Percentiles rank a stretch among this genome's conserved stretches.
Evolutionary conservation across 1,284 basidiomycete species (phyloP).

Genomic region (Abortiporus biennis): DNA sequence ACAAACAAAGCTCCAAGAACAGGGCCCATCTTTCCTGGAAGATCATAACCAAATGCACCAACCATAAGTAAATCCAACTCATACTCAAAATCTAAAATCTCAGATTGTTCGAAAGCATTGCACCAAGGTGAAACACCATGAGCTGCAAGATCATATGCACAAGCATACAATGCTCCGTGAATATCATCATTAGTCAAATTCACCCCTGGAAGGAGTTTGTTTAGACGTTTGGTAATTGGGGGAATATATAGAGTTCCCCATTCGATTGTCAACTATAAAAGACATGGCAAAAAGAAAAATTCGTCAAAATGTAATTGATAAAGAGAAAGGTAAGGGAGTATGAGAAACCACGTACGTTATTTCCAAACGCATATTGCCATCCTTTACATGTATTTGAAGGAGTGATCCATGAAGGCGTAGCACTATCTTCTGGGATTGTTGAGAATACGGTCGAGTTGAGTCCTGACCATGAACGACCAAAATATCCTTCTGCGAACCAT

Average conservation of each 20-base stretch:
- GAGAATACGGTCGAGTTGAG: slow-evolving; percentile 26
- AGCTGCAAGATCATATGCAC: slow-evolving; percentile 38
- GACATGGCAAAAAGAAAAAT: background rate
- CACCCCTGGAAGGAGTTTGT: slow-evolving; percentile 27
- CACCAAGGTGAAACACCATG: slow-evolving; percentile 36
- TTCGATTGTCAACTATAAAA: slow-evolving; percentile 22
- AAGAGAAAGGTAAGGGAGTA: background rate
- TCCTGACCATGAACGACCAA: slow-evolving; percentile 28
- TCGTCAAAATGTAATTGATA: background rate
- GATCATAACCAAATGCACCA: slow-evolving; percentile 37
- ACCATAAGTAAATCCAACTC: slow-evolving; percentile 43
- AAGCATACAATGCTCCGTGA: slow-evolving; percentile 40
- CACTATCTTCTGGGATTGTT: slow-evolving; percentile 31
- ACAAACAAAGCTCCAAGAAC: slow-evolving; percentile 38
- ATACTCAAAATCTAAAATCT: slow-evolving; percentile 38
- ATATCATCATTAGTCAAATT: slow-evolving; percentile 27
- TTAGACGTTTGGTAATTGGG: slow-evolving; percentile 32
- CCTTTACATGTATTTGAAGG: slow-evolving; percentile 37
- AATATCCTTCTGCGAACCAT: slow-evolving; percentile 40
- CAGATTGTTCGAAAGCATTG: slow-evolving; percentile 29
- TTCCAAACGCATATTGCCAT: slow-evolving; percentile 33
- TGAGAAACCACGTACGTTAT: slow-evolving; percentile 26
- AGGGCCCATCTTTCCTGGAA: slow-evolving; percentile 31
- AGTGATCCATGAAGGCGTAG: slow-evolving; percentile 37
- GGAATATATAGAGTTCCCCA: slow-evolving; percentile 36